Evolutionary conservation across 768 basidiomycete species (phyloP).

Genomic region (Suillus lakei): DNA sequence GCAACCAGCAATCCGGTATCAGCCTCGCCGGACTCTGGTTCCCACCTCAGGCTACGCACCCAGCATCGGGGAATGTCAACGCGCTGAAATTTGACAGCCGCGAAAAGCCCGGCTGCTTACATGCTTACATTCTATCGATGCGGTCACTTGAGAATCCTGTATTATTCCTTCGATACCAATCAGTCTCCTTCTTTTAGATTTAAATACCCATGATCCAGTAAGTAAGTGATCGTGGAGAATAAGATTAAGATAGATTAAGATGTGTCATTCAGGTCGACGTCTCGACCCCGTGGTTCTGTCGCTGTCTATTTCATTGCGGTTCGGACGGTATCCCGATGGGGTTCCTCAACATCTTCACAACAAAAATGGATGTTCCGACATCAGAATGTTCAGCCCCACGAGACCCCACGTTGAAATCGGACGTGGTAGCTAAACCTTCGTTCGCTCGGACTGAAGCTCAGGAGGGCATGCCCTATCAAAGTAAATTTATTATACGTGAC

Average conservation of each 20-base stretch:
- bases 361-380: not conserved
- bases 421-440: not conserved
- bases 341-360: slow-evolving; percentile 6
- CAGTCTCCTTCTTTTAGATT: slow-evolving; percentile 6
- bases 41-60: not conserved
- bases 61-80: not conserved
- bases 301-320: slow-evolving; percentile 2
- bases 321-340: not conserved
- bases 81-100: slow-evolving; percentile 3
- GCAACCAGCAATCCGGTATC: slow-evolving; percentile 7
- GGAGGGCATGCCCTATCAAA: not conserved
- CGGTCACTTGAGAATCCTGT: slow-evolving; percentile 9
- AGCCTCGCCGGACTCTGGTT: slow-evolving; percentile 1
- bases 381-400: slow-evolving; percentile 1
- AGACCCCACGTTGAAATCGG: not conserved
- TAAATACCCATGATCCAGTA: slow-evolving; percentile 13
- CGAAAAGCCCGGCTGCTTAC: slow-evolving; percentile 14
- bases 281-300: slow-evolving; percentile 14
- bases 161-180: slow-evolving; percentile 6
- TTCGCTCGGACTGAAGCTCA: not conserved
- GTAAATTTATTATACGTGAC: slow-evolving; percentile 4
- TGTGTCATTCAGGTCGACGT: slow-evolving; percentile 2
- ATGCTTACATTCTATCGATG: slow-evolving; percentile 3
- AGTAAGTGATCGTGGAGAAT: slow-evolving; percentile 13
- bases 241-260: slow-evolving; percentile 9